These are phyloP conservation scores for Cichorium intybus DNA, from an alignment of 140 eudicot species.

Conservation along the genomic window DNA sequence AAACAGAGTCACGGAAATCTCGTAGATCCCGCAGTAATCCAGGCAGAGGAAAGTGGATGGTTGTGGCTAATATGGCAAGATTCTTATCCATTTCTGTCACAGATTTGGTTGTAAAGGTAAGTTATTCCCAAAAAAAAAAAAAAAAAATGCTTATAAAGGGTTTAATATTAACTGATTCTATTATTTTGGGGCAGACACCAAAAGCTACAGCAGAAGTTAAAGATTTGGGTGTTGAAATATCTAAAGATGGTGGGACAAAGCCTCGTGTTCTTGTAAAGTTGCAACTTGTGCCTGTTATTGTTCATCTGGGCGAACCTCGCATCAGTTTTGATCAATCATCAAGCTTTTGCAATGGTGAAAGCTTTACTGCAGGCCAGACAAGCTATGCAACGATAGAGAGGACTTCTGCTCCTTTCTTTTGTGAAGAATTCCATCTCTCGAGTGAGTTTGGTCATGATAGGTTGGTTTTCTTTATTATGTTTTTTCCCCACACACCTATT, in stretches of 20 bases:
- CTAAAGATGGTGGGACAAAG: constrained; percentile 78
- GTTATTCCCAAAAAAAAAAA: too few species aligned
- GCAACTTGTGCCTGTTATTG: constrained; percentile 68
- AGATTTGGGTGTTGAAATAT: constrained; percentile 80
- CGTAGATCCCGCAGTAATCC: constrained; percentile 52
- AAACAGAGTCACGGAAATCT: constrained; percentile 51
- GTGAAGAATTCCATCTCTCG: constrained; percentile 84
- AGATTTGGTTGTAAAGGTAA: constrained; percentile 76
- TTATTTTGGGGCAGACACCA: constrained; percentile 62
- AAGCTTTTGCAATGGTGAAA: constrained; percentile 41
- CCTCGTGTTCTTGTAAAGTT: constrained; percentile 63
- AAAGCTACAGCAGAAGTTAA: constrained; percentile 80
- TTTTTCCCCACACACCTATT: neutral
- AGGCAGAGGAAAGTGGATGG: constrained; percentile 94
- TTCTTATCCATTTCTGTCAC: constrained; percentile 79
- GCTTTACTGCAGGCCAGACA: constrained; percentile 42
- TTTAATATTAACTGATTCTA: constrained; percentile 13
- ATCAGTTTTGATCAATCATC: constrained; percentile 53
- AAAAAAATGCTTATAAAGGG: constrained; percentile 5
- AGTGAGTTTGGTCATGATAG: constrained; percentile 89
- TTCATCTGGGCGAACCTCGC: constrained; percentile 60
- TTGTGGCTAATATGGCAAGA: constrained; percentile 83
- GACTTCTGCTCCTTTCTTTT: constrained; percentile 68
- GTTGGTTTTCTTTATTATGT: constrained; percentile 43
- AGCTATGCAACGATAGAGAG: constrained; percentile 46